Percentiles rank a stretch among this genome's conserved stretches.
Conservation (phyloP, 495 filamentous ascomycete species). For the Recurvomyces mirabilis region DNA sequence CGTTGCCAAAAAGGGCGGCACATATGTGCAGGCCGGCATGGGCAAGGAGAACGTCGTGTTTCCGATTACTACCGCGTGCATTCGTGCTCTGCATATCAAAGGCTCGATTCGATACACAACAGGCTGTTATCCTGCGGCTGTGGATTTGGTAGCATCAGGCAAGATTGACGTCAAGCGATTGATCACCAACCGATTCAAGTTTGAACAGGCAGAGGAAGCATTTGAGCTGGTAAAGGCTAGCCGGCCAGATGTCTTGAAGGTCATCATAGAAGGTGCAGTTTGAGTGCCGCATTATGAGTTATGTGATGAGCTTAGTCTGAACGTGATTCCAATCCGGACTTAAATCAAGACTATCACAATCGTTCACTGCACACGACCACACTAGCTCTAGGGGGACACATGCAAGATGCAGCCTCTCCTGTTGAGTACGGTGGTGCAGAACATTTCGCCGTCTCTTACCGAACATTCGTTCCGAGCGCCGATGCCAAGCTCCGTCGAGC, state of each 20-base stretch:
- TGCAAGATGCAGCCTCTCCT: no score
- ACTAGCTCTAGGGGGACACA: no score
- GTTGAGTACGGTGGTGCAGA: no score
- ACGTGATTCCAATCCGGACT: no score
- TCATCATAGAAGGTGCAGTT: constrained; percentile 21
- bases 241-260: constrained; percentile 23
- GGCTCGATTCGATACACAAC: constrained; percentile 45
- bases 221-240: constrained; percentile 31
- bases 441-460: no score
- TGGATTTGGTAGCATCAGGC: constrained; percentile 40
- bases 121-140: constrained; percentile 45
- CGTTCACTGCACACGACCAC: no score
- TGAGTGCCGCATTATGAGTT: no score
- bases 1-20: constrained; percentile 10
- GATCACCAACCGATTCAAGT: constrained; percentile 43
- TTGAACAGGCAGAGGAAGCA: constrained; percentile 43
- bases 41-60: constrained; percentile 45
- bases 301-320: no score
- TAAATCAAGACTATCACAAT: no score
- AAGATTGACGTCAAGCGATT: constrained; percentile 41
- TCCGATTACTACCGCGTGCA: constrained; percentile 46
- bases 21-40: constrained; percentile 50
- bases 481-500: no score
- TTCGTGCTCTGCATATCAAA: constrained; percentile 42
- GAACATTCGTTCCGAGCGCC: no score